These are phyloP conservation scores for Poteriospumella lacustris DNA, from an alignment of 108 stramenopile genomes.

Conservation along the genomic window DNA sequence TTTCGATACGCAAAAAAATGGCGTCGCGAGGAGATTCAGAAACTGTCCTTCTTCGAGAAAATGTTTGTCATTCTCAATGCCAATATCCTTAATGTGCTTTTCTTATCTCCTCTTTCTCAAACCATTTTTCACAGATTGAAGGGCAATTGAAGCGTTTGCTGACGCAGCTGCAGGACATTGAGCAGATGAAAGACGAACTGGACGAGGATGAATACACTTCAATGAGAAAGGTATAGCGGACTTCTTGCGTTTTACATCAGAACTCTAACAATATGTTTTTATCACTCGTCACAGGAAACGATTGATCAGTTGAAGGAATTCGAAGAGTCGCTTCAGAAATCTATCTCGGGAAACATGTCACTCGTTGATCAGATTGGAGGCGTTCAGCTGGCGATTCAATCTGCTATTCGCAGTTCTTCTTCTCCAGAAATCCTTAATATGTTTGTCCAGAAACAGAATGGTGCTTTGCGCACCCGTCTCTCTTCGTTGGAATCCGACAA, in stretches of 20 bases:
- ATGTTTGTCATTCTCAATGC: neutral
- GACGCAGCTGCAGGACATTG: constrained; percentile 12
- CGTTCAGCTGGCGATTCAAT: constrained; percentile 23
- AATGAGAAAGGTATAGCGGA: constrained; percentile 2
- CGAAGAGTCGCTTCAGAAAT: constrained; percentile 11
- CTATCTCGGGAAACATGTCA: constrained; percentile 5
- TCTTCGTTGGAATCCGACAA: neutral
- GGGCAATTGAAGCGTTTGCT: constrained; percentile 23
- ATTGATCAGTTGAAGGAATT: constrained; percentile 29
- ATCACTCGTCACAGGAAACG: constrained; percentile 25
- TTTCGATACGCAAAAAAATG: neutral
- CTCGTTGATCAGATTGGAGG: constrained; percentile 1
- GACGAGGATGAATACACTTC: constrained; percentile 19
- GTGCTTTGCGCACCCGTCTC: constrained; percentile 3
- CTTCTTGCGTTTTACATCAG: too few relatives aligned
- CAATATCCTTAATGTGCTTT: neutral
- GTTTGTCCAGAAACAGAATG: constrained; percentile 27
- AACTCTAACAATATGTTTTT: too few relatives aligned
- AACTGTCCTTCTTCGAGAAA: neutral
- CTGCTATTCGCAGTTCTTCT: neutral
- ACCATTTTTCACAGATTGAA: constrained; percentile 1
- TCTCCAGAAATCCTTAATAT: constrained; percentile 20
- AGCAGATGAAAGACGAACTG: constrained; percentile 15
- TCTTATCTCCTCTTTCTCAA: neutral
- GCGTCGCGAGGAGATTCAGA: neutral